Evolutionary conservation across 345 rosid species (phyloP).

Genomic region (Hibiscus syriacus): DNA sequence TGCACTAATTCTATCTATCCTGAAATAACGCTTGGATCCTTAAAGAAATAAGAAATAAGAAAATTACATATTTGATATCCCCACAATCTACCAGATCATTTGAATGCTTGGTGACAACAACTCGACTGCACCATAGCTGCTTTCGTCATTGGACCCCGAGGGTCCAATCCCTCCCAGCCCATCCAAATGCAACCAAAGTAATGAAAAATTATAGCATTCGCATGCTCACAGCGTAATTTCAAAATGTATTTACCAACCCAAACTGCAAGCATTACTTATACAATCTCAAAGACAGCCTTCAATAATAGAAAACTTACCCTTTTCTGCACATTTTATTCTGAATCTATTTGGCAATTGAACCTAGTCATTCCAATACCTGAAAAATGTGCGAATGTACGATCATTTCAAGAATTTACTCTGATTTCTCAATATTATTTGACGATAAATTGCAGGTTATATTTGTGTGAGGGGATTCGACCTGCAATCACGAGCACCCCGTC

Average conservation of each 20-base stretch:
- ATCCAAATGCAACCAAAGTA: background rate
- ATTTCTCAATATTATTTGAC: background rate
- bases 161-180: background rate
- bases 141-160: background rate
- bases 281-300: background rate
- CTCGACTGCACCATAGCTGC: background rate
- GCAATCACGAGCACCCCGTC: slow-evolving; percentile 70
- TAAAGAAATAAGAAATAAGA: too few species aligned
- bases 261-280: background rate
- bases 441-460: slow-evolving; percentile 56
- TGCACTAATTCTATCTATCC: background rate
- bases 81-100: background rate
- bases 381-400: background rate
- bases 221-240: background rate
- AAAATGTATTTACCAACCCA: background rate
- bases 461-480: slow-evolving; percentile 90
- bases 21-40: background rate
- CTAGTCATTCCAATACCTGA: background rate
- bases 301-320: background rate
- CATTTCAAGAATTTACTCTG: background rate
- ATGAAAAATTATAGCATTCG: background rate
- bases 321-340: background rate
- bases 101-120: background rate
- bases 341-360: background rate
- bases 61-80: too few species aligned